Conservation (phyloP, 345 rosid genomes). For the Bruguiera parviflora region DNA sequence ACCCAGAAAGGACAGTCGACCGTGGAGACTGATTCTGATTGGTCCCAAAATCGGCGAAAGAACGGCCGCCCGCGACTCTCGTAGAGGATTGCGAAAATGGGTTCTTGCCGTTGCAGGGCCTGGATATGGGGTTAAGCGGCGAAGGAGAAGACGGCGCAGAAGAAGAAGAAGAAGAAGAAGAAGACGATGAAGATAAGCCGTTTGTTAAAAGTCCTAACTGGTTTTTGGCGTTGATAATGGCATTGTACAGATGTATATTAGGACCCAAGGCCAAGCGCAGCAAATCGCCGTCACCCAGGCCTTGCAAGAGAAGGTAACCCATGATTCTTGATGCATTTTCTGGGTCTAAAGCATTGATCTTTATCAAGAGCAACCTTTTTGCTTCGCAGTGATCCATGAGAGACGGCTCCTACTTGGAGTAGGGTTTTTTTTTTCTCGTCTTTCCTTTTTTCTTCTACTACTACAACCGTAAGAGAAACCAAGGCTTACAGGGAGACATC, state of each 20-base stretch:
- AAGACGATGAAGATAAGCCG: conserved; percentile 35
- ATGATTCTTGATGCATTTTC: conserved; percentile 81
- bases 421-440: too few relatives aligned
- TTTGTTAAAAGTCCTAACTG: conserved; percentile 59
- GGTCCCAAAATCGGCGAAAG: conserved; percentile 38
- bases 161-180: conserved; percentile 15
- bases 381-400: conserved; percentile 77
- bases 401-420: neutral
- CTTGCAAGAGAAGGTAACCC: conserved; percentile 79
- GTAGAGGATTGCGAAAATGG: conserved; percentile 56
- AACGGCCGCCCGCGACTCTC: conserved; percentile 29
- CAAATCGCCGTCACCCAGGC: conserved; percentile 61
- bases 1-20: conserved; percentile 26
- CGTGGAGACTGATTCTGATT: conserved; percentile 40
- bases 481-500: too few relatives aligned
- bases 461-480: neutral
- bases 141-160: conserved; percentile 27
- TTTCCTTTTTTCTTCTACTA: too few relatives aligned
- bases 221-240: conserved; percentile 61
- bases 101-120: conserved; percentile 33
- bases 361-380: conserved; percentile 64
- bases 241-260: conserved; percentile 51
- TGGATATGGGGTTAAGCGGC: conserved; percentile 46
- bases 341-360: conserved; percentile 70
- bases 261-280: conserved; percentile 64